Evolutionary conservation across 495 filamentous ascomycete genomes (phyloP).

Genomic region (Clavariopsis aquatica): DNA sequence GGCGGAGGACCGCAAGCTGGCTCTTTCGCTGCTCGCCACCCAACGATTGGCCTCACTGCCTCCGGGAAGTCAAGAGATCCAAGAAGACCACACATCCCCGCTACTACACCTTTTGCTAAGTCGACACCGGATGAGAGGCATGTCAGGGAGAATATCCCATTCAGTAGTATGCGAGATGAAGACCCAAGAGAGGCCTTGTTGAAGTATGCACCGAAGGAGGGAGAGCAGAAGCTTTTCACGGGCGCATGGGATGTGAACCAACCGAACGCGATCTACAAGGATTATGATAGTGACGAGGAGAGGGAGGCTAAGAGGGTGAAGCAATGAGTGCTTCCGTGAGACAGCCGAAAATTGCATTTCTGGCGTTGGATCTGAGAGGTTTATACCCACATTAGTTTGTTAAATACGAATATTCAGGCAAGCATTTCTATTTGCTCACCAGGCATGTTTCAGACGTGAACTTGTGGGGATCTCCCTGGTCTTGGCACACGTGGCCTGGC

Average conservation of each 20-base stretch:
- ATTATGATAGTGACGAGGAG: constrained; percentile 83
- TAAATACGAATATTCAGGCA: background rate
- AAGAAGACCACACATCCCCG: constrained; percentile 75
- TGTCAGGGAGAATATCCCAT: constrained; percentile 80
- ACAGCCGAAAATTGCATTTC: constrained; percentile 21
- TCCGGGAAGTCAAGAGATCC: constrained; percentile 81
- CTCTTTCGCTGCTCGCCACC: constrained; percentile 65
- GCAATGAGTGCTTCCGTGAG: too few species aligned
- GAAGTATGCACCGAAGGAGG: constrained; percentile 91
- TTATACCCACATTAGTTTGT: constrained; percentile 19
- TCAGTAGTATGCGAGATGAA: constrained; percentile 95
- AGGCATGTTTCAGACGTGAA: background rate
- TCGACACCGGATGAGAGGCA: constrained; percentile 87
- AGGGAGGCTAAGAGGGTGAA: constrained; percentile 54
- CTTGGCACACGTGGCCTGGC: background rate
- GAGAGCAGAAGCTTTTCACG: constrained; percentile 93
- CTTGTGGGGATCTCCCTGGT: background rate
- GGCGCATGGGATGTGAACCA: constrained; percentile 91
- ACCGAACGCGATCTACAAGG: constrained; percentile 87
- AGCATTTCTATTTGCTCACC: background rate
- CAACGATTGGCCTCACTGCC: constrained; percentile 70
- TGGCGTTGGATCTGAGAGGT: constrained; percentile 16
- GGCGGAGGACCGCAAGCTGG: constrained; percentile 48
- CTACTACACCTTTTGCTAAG: constrained; percentile 88
- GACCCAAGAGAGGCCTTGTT: constrained; percentile 91